These are phyloP conservation scores for Botrytis fabae DNA, from an alignment of 2,329 filamentous ascomycete species.

Conservation along the genomic window DNA sequence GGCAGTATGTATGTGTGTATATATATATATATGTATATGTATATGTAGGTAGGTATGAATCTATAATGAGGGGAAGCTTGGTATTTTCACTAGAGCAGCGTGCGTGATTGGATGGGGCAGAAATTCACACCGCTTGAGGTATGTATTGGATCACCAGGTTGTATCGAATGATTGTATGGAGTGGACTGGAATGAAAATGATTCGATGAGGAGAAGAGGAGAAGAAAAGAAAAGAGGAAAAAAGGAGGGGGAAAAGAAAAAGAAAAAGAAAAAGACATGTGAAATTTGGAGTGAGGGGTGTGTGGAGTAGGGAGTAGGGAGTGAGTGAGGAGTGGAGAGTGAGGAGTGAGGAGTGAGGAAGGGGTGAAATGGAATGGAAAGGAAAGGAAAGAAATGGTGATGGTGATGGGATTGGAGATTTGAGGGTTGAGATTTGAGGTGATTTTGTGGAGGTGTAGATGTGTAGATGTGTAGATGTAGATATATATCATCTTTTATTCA, in stretches of 20 bases:
- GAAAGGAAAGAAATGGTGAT: no score
- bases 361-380: no score
- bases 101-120: slow-evolving; percentile 10
- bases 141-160: background rate
- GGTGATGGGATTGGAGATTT: no score
- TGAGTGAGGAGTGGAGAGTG: no score
- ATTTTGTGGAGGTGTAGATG: no score
- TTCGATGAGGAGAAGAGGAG: background rate
- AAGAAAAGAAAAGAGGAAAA: background rate
- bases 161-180: no score
- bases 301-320: no score
- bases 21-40: background rate
- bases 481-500: no score
- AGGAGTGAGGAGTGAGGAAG: no score
- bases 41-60: background rate
- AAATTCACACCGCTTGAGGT: slow-evolving; percentile 6
- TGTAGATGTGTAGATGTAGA: no score
- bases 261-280: background rate
- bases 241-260: no score
- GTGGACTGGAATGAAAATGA: background rate
- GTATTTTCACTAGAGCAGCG: background rate
- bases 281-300: background rate
- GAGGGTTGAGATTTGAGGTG: no score
- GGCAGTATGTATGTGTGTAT: background rate
- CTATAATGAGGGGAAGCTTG: slow-evolving; percentile 7